Evolutionary conservation across 2,329 filamentous ascomycete species (phyloP), one percentile per base, ranked within the genome.

Genomic region (Fusarium sp.): DNA sequence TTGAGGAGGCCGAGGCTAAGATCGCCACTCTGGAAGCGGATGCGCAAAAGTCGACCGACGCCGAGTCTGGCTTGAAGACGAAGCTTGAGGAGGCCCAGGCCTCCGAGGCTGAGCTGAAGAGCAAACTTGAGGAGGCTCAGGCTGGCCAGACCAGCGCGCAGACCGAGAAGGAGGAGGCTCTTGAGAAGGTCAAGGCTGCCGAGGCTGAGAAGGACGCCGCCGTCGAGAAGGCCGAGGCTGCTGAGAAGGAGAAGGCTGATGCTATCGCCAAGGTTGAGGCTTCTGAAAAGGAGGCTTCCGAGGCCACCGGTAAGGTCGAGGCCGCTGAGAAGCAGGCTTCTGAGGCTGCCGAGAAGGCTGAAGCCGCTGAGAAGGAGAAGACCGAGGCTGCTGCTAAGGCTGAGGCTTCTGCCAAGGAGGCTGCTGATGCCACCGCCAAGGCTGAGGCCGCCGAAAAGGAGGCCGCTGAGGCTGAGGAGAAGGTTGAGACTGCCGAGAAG

Each of bases 121-220:
- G 64, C 53, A 60, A 74, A 61, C 61, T 71, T 16, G 66, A 68
- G 50, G 61, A 70, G 33, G 63, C 71, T 23, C 71, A 77, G 46
- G 53, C 59, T 6, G 64, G 55, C 13, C 50, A 61, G 23, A 50
- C 67, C 20, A 36, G 56, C 34, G 50, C 58, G 9, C 64, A 73
- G 33, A 33, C 63, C 1, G 69, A 71, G 34, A 69, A 64, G 50
- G 62, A 70, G 57, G 60, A 64, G 34, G 63, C 40, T 23, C 40
- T 44, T 4, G 40, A 44, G 40, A 44, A 44, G 40, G 40, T 23
- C 40, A 23, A 23, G 40, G 40, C 13, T 23, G 18, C 20, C 11
- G 40, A 44, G 11, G 20, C 40, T 2, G 40, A 44, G 40, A 44
- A 46, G 42, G 14, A 25, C 8, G 42, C 42, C 4, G 42, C 42